Percentiles rank a stretch among this genome's conserved stretches.
phyloP scores from a whole-genome alignment of 306 rosid genomes.

The Cucumis hystrix region DNA sequence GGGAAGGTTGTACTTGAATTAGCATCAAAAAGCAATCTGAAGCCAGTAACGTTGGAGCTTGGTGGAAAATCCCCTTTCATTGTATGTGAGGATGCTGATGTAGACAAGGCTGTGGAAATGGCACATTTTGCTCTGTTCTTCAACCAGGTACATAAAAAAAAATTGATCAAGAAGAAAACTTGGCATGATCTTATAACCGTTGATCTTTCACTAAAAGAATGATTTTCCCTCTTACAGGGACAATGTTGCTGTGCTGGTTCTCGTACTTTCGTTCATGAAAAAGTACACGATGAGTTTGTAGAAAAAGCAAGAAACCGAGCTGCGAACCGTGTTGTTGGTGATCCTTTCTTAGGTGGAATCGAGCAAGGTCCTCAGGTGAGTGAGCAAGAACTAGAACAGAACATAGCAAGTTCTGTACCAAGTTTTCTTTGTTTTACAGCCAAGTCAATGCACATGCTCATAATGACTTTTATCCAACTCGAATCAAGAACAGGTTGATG shows the following conservation, averaged over 20 bases:
- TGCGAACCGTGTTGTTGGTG: slow-evolving; percentile 65
- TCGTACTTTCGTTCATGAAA: slow-evolving; percentile 82
- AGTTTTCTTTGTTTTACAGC: not conserved
- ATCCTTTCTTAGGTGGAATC: slow-evolving; percentile 66
- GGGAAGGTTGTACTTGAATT: slow-evolving; percentile 61
- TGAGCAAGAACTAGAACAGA: not conserved
- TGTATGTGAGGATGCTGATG: slow-evolving; percentile 83
- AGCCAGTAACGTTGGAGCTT: slow-evolving; percentile 76
- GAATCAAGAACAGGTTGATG: slow-evolving; percentile 32
- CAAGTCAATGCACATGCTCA: not conserved
- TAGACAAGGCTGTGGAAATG: slow-evolving; percentile 71
- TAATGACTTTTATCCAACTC: not conserved
- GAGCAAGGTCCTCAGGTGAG: slow-evolving; percentile 98
- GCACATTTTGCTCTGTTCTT: slow-evolving; percentile 89
- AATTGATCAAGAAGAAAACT: not conserved
- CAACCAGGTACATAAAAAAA: slow-evolving; percentile 42
- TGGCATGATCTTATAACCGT: not conserved
- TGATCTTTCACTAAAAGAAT: slow-evolving; percentile 1
- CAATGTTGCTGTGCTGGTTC: slow-evolving; percentile 98
- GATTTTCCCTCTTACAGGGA: slow-evolving; percentile 35
- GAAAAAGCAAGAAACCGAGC: slow-evolving; percentile 83
- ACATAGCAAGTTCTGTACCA: not conserved
- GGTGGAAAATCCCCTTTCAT: slow-evolving; percentile 96
- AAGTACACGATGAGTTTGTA: slow-evolving; percentile 59
- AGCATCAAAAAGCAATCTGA: slow-evolving; percentile 82